Percentiles rank a stretch among this genome's conserved stretches.
phyloP scores from a whole-genome alignment of 139 green algal genomes.

The Choricystis sp. region DNA sequence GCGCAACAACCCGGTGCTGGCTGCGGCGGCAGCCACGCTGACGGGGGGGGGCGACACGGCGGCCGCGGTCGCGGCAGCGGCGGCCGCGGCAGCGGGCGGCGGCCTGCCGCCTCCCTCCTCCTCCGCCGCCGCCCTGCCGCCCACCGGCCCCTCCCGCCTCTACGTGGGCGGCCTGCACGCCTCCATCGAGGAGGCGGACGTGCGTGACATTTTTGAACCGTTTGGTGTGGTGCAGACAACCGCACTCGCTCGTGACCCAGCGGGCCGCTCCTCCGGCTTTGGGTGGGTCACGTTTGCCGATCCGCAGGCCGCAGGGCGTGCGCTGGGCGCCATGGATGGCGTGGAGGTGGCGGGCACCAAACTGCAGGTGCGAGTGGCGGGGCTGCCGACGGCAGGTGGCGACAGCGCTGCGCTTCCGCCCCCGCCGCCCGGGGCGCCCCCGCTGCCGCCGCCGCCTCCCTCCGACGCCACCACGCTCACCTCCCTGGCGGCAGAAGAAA shows the following conservation, averaged over 20 bases:
- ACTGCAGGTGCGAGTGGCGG: neutral
- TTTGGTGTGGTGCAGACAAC: slow-evolving; percentile 70
- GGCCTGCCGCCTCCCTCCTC: neutral
- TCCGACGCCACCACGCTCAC: slow-evolving; percentile 4
- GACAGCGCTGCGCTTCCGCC: neutral
- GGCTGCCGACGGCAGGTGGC: neutral
- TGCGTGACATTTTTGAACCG: slow-evolving; percentile 63
- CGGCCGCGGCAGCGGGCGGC: neutral
- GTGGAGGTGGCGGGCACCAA: neutral
- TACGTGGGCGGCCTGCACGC: slow-evolving; percentile 25
- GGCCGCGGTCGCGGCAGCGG: neutral
- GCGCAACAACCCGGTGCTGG: slow-evolving; percentile 18
- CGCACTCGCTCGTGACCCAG: slow-evolving; percentile 35
- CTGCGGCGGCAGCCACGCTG: neutral
- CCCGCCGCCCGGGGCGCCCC: too few relatives aligned
- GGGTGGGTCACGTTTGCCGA: slow-evolving; percentile 40
- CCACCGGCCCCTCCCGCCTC: slow-evolving; percentile 20
- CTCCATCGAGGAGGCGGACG: slow-evolving; percentile 38
- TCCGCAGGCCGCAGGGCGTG: neutral
- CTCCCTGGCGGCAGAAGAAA: slow-evolving; percentile 12
- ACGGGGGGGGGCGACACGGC: slow-evolving; percentile 1
- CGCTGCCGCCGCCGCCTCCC: too few relatives aligned
- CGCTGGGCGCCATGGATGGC: neutral
- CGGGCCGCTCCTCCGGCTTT: slow-evolving; percentile 31
- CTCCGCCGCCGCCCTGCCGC: neutral